A percentile compares a stretch with the other conserved stretches of the same genome.
Evolutionary conservation across 257 asterid genomes (phyloP).

Genomic region (Scutellaria barbata): DNA sequence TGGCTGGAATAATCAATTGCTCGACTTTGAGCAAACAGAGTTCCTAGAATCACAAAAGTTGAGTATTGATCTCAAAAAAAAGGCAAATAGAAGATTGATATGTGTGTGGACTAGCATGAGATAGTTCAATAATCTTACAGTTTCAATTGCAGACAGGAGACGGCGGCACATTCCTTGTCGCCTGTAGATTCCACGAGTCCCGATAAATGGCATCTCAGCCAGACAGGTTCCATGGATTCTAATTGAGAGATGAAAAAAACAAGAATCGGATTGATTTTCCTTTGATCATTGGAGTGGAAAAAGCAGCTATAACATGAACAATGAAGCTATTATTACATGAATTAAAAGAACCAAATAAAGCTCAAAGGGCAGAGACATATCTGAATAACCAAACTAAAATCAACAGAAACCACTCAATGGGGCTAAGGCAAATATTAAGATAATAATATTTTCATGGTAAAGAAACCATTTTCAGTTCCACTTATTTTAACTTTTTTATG

Average conservation of each 20-base stretch:
- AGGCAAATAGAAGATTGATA: neutral
- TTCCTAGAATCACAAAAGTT: slow-evolving; percentile 52
- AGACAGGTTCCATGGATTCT: slow-evolving; percentile 78
- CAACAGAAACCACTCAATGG: slow-evolving; percentile 18
- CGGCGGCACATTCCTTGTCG: slow-evolving; percentile 97
- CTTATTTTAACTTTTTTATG: neutral
- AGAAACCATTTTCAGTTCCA: slow-evolving; percentile 9
- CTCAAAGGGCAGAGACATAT: slow-evolving; percentile 14
- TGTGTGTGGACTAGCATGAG: neutral
- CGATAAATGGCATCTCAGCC: slow-evolving; percentile 97
- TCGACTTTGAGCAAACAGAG: slow-evolving; percentile 68
- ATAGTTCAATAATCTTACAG: slow-evolving; percentile 45
- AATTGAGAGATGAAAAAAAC: slow-evolving; percentile 30
- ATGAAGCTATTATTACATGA: neutral
- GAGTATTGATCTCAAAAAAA: slow-evolving; percentile 1
- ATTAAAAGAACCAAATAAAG: slow-evolving; percentile 1
- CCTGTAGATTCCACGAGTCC: slow-evolving; percentile 80
- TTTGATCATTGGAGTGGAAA: slow-evolving; percentile 4
- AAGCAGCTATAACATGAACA: neutral
- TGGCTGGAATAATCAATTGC: slow-evolving; percentile 85
- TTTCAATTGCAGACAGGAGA: slow-evolving; percentile 77
- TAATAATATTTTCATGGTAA: neutral
- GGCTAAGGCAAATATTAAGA: slow-evolving; percentile 7
- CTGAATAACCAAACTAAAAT: slow-evolving; percentile 17
- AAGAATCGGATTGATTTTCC: slow-evolving; percentile 31